A percentile compares a stretch with the other conserved stretches of the same genome.
Evolutionary conservation across 1,139 yeast genomes (phyloP).

Genomic region (Blastobotrys petasosporus): DNA sequence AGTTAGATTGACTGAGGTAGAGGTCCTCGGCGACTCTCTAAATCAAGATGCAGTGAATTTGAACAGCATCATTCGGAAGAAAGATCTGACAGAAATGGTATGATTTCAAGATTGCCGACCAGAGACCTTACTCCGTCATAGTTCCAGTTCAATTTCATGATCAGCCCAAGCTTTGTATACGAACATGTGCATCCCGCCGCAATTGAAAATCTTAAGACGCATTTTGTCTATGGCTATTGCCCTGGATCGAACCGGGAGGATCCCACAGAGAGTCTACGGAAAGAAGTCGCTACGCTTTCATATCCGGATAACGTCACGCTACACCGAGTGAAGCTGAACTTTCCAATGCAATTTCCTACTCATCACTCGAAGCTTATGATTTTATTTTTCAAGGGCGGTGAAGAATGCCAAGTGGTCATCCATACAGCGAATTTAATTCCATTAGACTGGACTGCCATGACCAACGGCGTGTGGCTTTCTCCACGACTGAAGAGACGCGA

Average conservation of each 20-base stretch:
- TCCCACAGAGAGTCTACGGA: slow-evolving; percentile 7
- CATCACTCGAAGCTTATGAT: slow-evolving; percentile 37
- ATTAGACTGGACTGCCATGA: slow-evolving; percentile 32
- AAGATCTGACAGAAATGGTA: slow-evolving; percentile 9
- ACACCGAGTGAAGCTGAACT: slow-evolving; percentile 19
- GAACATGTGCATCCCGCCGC: slow-evolving; percentile 19
- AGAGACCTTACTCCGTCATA: background rate
- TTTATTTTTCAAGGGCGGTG: slow-evolving; percentile 20
- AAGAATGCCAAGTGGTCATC: slow-evolving; percentile 27
- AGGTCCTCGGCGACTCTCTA: background rate
- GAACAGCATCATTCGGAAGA: slow-evolving; percentile 2
- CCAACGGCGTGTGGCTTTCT: slow-evolving; percentile 32
- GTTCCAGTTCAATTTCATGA: slow-evolving; percentile 32
- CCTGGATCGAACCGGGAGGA: slow-evolving; percentile 7
- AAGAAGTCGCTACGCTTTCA: slow-evolving; percentile 13
- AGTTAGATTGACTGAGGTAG: slow-evolving; percentile 1
- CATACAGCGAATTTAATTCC: slow-evolving; percentile 34
- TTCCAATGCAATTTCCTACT: slow-evolving; percentile 23
- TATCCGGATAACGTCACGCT: slow-evolving; percentile 19
- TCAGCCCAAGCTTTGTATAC: slow-evolving; percentile 26
- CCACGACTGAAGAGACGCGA: slow-evolving; percentile 19
- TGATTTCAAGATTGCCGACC: background rate
- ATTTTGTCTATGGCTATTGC: slow-evolving; percentile 25
- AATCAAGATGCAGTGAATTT: slow-evolving; percentile 6
- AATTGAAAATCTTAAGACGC: slow-evolving; percentile 18